Evolutionary conservation across 2,329 filamentous ascomycete genomes (phyloP), one percentile per base, ranked within the genome.

Genomic region (Colletotrichum viniferum): DNA sequence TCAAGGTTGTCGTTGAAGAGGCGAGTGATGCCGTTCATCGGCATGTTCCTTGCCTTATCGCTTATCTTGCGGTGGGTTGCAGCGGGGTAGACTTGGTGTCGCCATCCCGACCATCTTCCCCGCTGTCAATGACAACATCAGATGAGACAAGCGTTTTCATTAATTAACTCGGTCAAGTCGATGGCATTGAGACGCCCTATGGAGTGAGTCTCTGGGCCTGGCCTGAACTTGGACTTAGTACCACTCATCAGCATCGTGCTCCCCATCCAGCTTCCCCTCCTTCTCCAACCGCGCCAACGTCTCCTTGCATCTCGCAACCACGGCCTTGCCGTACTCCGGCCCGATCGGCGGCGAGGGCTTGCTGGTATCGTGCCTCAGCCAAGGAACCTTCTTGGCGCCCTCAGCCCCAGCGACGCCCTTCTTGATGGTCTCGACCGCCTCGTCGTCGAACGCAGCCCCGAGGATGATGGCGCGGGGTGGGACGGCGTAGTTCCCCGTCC

Each of bases 251-350:
- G 56, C 71, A 2, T 52, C 66, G 18, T 77, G 28, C 5, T 21
- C 34, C 14, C 74, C 76, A 61, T 77, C 69, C 43, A 83, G 52
- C 64, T 80, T 80, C 5, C 78, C 79, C 18, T 80, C 78, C 10
- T 34, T 69, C 16, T 77, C 73, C 30, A 82, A 69, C 66, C 73
- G 64, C 1, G 14, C 66, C 26, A 82, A 38, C 5, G 71, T n/a
- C 12, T 79, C 78, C 72, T 78, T 83, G 8, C 79, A 76, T 58
- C 81, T 77, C 36, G 43, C 24, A 7, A 81, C 77, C 34, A 83
- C 73, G 2, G 73, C 77, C 69, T 79, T 77, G 5, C 78, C 81
- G 55, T 83, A 83, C 73, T 78, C 79, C 0, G 80, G 78, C 26
- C 79, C 79, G 0, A 79, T 67, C 16, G 79, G 81, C 18, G 81